Evolutionary conservation across 2,329 filamentous ascomycete species (phyloP).

Genomic region (Clarireedia homoeocarpa): DNA sequence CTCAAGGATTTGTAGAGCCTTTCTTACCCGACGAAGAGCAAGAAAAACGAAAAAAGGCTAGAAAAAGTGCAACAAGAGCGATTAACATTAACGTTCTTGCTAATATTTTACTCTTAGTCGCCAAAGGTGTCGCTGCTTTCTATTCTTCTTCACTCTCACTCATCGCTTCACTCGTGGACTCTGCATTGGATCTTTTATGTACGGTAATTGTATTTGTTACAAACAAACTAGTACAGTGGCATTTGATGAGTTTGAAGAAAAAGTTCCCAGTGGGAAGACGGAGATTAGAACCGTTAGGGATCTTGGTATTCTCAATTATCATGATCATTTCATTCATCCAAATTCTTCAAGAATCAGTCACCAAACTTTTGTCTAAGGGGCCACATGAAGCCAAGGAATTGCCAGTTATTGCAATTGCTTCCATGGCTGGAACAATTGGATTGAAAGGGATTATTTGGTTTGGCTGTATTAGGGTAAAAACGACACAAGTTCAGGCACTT

Average conservation of each 20-base stretch:
- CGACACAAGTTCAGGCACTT: conserved; percentile 52
- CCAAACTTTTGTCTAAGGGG: conserved; percentile 41
- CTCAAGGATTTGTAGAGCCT: conserved; percentile 42
- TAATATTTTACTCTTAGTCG: conserved; percentile 46
- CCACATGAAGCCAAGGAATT: conserved; percentile 38
- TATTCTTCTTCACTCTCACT: conserved; percentile 49
- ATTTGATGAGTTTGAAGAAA: conserved; percentile 38
- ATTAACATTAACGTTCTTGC: conserved; percentile 52
- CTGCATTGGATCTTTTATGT: conserved; percentile 50
- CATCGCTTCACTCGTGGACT: conserved; percentile 51
- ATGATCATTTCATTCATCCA: conserved; percentile 56
- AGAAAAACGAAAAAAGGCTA: conserved; percentile 37
- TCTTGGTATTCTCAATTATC: conserved; percentile 51
- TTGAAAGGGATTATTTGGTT: conserved; percentile 52
- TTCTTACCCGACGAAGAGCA: conserved; percentile 49
- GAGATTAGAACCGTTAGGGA: conserved; percentile 49
- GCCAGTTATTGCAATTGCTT: conserved; percentile 43
- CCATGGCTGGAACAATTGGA: conserved; percentile 46
- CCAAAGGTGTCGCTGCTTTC: conserved; percentile 44
- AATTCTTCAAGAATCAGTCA: conserved; percentile 49
- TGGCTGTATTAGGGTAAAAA: conserved; percentile 48
- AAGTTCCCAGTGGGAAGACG: conserved; percentile 48
- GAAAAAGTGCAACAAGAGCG: conserved; percentile 45
- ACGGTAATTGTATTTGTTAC: conserved; percentile 52
- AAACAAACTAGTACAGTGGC: conserved; percentile 50